A percentile compares a stretch with the other conserved stretches of the same genome.
Conservation (phyloP, 192 early-diverging fungal genomes). For the Gigaspora rosea region DNA sequence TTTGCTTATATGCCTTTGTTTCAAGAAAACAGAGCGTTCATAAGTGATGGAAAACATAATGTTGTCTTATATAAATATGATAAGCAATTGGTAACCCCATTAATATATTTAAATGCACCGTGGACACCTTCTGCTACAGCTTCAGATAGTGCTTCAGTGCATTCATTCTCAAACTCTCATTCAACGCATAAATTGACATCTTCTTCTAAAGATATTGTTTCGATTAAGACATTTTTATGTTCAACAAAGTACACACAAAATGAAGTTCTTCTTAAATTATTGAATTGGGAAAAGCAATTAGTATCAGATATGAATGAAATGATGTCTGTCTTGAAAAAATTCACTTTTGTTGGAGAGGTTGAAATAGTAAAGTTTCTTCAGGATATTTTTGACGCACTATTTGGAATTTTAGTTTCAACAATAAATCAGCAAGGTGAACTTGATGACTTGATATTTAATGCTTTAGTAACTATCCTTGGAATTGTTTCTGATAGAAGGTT, state of each 20-base stretch:
- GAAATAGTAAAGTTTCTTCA: constrained; percentile 73
- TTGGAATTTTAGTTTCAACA: constrained; percentile 55
- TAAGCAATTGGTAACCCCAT: constrained; percentile 39
- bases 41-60: constrained; percentile 61
- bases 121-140: constrained; percentile 41
- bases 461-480: constrained; percentile 57
- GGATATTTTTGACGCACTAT: constrained; percentile 63
- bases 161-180: constrained; percentile 21
- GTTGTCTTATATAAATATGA: constrained; percentile 68
- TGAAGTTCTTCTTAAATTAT: constrained; percentile 58
- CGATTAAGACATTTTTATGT: constrained; percentile 59
- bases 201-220: constrained; percentile 47
- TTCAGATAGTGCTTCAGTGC: constrained; percentile 2
- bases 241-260: constrained; percentile 71
- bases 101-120: constrained; percentile 53
- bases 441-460: constrained; percentile 49
- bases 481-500: constrained; percentile 66
- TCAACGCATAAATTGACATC: constrained; percentile 19
- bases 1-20: constrained; percentile 63
- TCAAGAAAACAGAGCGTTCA: constrained; percentile 49
- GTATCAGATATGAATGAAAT: constrained; percentile 37
- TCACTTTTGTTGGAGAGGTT: constrained; percentile 60
- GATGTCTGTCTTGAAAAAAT: constrained; percentile 48
- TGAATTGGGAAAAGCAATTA: constrained; percentile 59
- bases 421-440: constrained; percentile 39